Evolutionary conservation across 164 flowering plant species (phyloP), one percentile per base, ranked within the genome.

Genomic region (Liquidambar formosana): DNA sequence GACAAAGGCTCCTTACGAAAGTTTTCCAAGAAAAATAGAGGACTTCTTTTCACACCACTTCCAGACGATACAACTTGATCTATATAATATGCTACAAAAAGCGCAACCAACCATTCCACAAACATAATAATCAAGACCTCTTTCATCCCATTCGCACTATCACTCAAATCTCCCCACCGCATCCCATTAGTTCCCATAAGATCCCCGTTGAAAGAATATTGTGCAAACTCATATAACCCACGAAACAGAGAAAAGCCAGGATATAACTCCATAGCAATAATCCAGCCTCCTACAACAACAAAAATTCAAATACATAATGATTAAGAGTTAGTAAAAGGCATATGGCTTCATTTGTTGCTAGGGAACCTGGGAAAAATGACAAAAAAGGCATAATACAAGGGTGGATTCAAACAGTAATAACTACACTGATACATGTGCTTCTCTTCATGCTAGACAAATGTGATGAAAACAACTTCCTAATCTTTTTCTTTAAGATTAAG

Each of bases 241-340:
- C 99, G 92, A 73, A 82, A 90, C 46, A 93, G 76, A 62, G 97
- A 59, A 76, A 93, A 96, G 21, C 96, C 96, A 56, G 99, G 99
- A 80, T 74, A 87, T 58, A 93, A 52, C 85, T 96, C 98, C 91
- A 93, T 76, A 22, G 78, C 84, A 45, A 85, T 71, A 61, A 93
- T 73, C 95, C 97, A 84, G 47, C 76, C 84, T 71, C 84, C 99
- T 94, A 70, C 57, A 83, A 66, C 12, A 75, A 38, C 27, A 44
- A 68, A 52, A 23, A 70, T 75, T 8, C 57, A 25, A 16, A 23
- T 10, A 16, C 47, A 64, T 49, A 6, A n/a, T 28, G 19, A 25
- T n/a, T 61, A 5, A 57, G 19, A 2, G 28, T 65, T 49, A 15
- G 16, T 49, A 8, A 10, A 49, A 49, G 53, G 15, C 53, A 4